Base-by-base conservation (phyloP, 1,139 yeast genomes). In the Taphrina deformans region DNA sequence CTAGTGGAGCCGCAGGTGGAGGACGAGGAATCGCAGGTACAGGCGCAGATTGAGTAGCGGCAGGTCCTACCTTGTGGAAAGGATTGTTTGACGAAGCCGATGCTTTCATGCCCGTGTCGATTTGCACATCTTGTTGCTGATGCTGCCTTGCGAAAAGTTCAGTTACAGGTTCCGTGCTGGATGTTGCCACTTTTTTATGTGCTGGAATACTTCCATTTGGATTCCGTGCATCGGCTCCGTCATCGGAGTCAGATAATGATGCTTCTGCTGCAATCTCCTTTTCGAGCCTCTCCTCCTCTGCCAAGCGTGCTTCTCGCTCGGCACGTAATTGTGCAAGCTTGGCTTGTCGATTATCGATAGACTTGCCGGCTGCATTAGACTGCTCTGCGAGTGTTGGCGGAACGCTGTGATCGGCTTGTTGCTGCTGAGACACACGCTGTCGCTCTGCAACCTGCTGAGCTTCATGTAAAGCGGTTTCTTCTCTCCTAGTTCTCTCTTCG, bases 271-370 rank as follows among this genome's bases (percentile, higher is more conserved):
- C 78, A 50, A 77, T 78, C 53, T 74, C 77, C 40, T 75, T 75
- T 62, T 74, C 66, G 26, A 72, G 70, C 72, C 72, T 68, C 68
- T 75, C 68, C 71, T 79, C 77, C 68, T 78, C 69, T 72, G 80
- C 70, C 71, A 74, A 69, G 71, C 80, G 74, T 73, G 84, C 85
- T 68, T 84, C 86, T 86, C 85, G 83, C 75, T 89, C 88, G 68
- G 80, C 83, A 71, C 79, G 81, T 67, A 86, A 76, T 66, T 80
- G 81, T 0, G 88, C 89, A 69, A 85, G 75, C 60, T 86, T 79
- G 45, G 82, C 86, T 68, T 85, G 89, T 70, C 83, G 83, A 78
- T 82, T 73, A 77, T 80, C 67, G 77, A 76, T 67, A 67, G 50
- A 21, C n/a, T 10, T 44, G 27, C 14, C n/a, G 21, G 21, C 7